Evolutionary conservation across 345 rosid genomes (phyloP).

Genomic region (Capsella bursapastoris): DNA sequence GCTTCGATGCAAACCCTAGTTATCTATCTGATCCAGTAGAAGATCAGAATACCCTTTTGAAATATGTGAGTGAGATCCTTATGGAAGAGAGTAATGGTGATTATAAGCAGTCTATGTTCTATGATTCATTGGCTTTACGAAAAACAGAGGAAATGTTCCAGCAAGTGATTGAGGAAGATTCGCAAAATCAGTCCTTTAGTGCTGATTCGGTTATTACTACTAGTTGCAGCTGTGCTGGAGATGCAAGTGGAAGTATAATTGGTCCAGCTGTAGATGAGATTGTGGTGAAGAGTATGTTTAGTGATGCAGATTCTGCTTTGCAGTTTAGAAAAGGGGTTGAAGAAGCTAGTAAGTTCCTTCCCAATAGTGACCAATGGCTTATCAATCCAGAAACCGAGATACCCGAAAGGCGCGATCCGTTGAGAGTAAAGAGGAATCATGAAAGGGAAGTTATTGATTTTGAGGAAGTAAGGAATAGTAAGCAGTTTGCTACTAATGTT

Average conservation of each 20-base stretch:
- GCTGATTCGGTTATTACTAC: conserved; percentile 37
- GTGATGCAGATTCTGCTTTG: conserved; percentile 51
- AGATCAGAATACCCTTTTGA: conserved; percentile 45
- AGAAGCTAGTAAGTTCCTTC: conserved; percentile 83
- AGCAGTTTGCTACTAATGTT: conserved; percentile 57
- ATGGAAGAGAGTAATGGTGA: conserved; percentile 82
- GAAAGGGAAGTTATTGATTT: conserved; percentile 54
- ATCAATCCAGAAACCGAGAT: conserved; percentile 43
- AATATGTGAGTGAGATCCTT: conserved; percentile 64
- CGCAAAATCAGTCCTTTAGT: conserved; percentile 37
- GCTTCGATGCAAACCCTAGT: conserved; percentile 29
- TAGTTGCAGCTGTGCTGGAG: not conserved
- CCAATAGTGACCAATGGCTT: conserved; percentile 51
- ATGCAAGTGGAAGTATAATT: conserved; percentile 32
- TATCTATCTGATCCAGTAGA: conserved; percentile 3
- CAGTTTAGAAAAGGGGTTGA: conserved; percentile 43
- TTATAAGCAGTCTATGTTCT: conserved; percentile 57
- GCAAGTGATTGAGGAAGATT: conserved; percentile 57
- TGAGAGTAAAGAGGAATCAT: conserved; percentile 62
- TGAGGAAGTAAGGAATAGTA: conserved; percentile 65
- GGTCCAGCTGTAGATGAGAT: conserved; percentile 37
- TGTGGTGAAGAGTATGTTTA: conserved; percentile 60
- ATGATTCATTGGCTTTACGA: conserved; percentile 63
- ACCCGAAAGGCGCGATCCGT: not conserved
- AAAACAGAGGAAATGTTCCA: conserved; percentile 68